phyloP scores from a whole-genome alignment of 1,284 basidiomycete genomes.

The Trametes hirsuta region DNA sequence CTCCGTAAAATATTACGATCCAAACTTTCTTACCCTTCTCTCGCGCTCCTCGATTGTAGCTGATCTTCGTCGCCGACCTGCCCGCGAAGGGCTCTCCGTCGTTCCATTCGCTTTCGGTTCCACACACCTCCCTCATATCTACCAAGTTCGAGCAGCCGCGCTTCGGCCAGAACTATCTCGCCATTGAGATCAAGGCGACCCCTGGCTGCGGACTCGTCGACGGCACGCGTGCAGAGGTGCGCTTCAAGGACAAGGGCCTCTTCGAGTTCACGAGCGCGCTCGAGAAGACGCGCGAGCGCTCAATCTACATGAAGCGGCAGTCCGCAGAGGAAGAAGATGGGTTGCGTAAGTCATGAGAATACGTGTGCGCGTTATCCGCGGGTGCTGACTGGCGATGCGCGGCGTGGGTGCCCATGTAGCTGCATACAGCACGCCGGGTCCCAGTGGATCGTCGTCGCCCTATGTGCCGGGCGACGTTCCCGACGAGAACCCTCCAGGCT shows the following conservation, averaged over 20 bases:
- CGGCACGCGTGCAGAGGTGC: constrained; percentile 67
- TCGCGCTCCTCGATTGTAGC: constrained; percentile 40
- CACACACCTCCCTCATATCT: constrained; percentile 63
- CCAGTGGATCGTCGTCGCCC: constrained; percentile 46
- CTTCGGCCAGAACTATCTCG: constrained; percentile 69
- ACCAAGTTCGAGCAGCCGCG: constrained; percentile 77
- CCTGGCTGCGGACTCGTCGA: constrained; percentile 63
- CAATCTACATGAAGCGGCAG: constrained; percentile 74
- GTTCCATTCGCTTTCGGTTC: constrained; percentile 57
- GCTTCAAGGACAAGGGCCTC: constrained; percentile 60
- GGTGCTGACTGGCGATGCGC: not conserved
- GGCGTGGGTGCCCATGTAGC: constrained; percentile 1
- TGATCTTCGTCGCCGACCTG: constrained; percentile 60
- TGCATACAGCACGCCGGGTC: constrained; percentile 31
- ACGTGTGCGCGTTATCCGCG: not conserved
- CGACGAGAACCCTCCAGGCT: constrained; percentile 65
- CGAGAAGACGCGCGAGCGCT: constrained; percentile 75
- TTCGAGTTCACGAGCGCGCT: constrained; percentile 72
- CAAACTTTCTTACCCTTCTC: not conserved
- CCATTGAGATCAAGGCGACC: constrained; percentile 67
- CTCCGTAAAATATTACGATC: not conserved
- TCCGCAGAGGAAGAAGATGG: constrained; percentile 56
- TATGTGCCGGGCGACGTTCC: constrained; percentile 40
- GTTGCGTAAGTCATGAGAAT: constrained; percentile 49
- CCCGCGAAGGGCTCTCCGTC: constrained; percentile 37